Evolutionary conservation across 805 yeast species (phyloP).

Genomic region (Myxozyma monticola): DNA sequence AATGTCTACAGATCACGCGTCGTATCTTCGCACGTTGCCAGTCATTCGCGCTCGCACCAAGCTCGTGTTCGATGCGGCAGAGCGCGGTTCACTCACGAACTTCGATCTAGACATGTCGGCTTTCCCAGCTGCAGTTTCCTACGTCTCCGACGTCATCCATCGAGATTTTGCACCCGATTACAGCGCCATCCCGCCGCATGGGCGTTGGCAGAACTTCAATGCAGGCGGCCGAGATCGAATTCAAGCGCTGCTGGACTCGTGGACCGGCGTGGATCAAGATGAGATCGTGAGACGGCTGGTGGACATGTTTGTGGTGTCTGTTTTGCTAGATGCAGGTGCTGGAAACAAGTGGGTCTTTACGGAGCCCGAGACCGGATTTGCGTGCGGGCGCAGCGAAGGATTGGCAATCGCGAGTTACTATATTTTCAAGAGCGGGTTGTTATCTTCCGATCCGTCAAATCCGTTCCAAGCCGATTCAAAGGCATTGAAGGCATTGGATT

Average conservation of each 20-base stretch:
- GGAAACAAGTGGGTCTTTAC: constrained; percentile 57
- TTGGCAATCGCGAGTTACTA: constrained; percentile 61
- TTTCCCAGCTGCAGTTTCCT: constrained; percentile 47
- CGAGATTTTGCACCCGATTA: constrained; percentile 49
- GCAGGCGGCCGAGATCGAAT: constrained; percentile 51
- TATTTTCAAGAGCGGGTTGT: constrained; percentile 52
- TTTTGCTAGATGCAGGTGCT: constrained; percentile 67
- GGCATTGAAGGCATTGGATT: constrained; percentile 42
- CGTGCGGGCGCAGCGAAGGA: constrained; percentile 57
- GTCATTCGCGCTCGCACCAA: constrained; percentile 57
- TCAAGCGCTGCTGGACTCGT: constrained; percentile 45
- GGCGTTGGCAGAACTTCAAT: constrained; percentile 66
- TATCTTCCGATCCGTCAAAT: constrained; percentile 42
- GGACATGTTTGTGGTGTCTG: constrained; percentile 61
- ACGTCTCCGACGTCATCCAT: constrained; percentile 47
- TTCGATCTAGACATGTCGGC: constrained; percentile 49
- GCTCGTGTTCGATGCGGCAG: constrained; percentile 46
- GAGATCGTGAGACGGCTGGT: constrained; percentile 56
- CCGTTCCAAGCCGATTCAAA: constrained; percentile 49
- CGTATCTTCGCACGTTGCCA: constrained; percentile 49
- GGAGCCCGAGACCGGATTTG: constrained; percentile 41
- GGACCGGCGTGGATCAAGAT: constrained; percentile 38
- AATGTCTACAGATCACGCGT: constrained; percentile 12
- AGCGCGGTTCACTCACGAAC: constrained; percentile 43
- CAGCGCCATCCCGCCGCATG: constrained; percentile 59